Percentiles rank a stretch among this genome's conserved stretches.
phyloP scores from a whole-genome alignment of 345 rosid genomes.

The Mercurialis annua region DNA sequence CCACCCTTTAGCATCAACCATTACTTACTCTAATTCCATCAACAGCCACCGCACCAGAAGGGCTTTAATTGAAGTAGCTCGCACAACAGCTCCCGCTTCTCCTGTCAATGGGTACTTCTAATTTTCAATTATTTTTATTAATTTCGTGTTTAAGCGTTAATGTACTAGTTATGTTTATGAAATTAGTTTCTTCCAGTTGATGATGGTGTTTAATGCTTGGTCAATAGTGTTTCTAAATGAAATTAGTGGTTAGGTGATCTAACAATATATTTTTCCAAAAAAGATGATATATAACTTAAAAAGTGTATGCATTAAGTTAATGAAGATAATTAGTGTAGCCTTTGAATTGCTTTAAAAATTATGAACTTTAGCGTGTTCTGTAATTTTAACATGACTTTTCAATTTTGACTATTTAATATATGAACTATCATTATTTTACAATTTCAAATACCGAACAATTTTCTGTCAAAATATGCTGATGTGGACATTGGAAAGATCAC shows the following conservation, averaged over 20 bases:
- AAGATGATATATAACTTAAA: not conserved
- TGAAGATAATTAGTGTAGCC: too few relatives aligned
- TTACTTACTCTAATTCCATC: conserved; percentile 15
- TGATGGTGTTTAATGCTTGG: not conserved
- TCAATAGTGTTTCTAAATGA: not conserved
- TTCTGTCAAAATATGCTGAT: too few relatives aligned
- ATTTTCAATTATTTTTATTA: not conserved
- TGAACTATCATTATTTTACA: too few relatives aligned
- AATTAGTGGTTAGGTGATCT: not conserved
- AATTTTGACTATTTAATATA: too few relatives aligned
- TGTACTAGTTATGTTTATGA: too few relatives aligned
- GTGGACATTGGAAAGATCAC: too few relatives aligned
- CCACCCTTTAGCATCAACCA: conserved; percentile 42
- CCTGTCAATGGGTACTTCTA: conserved; percentile 43
- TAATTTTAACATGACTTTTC: too few relatives aligned
- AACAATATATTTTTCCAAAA: not conserved
- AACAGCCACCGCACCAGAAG: conserved; percentile 11
- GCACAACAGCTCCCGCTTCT: conserved; percentile 23
- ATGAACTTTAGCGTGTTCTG: too few relatives aligned
- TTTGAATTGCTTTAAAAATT: too few relatives aligned
- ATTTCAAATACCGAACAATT: too few relatives aligned
- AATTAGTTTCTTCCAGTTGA: not conserved
- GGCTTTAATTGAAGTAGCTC: conserved; percentile 19
- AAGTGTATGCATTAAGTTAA: not conserved
- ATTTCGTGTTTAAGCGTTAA: not conserved